Conservation (phyloP, 2,329 filamentous ascomycete species). For the Ophiosphaerella narmari region DNA sequence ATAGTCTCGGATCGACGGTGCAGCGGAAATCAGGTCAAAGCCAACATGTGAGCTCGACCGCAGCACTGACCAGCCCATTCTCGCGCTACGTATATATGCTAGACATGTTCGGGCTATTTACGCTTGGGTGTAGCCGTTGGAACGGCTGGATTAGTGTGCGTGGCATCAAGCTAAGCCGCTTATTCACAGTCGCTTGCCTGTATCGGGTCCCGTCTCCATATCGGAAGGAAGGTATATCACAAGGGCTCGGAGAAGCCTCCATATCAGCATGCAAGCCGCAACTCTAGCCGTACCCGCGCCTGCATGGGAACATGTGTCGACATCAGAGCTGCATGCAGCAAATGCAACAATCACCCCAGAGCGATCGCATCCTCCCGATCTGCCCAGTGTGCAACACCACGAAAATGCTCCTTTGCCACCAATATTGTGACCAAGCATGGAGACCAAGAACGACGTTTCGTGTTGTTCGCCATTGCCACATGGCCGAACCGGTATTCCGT, state of each 20-base stretch:
- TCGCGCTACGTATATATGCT: not conserved
- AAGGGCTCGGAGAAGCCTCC: not conserved
- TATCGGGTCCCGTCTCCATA: not conserved
- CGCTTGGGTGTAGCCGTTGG: not conserved
- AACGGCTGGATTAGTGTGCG: not conserved
- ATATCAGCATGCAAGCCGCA: constrained; percentile 4
- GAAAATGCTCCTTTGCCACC: not conserved
- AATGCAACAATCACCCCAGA: not conserved
- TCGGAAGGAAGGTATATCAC: not conserved
- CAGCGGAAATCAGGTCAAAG: not conserved
- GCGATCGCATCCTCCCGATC: constrained; percentile 8
- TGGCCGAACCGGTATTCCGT: constrained; percentile 5
- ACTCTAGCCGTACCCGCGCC: not conserved
- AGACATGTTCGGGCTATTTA: not conserved
- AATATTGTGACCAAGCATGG: not conserved
- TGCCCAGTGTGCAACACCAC: not conserved
- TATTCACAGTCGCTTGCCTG: no score
- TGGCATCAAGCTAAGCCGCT: not conserved
- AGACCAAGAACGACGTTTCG: not conserved
- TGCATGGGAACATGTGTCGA: no score
- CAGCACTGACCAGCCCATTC: not conserved
- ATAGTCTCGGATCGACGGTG: not conserved
- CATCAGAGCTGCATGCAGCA: no score
- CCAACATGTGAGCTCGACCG: not conserved
- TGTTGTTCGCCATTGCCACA: constrained; percentile 10